phyloP scores from a whole-genome alignment of 2,329 filamentous ascomycete genomes.

The Catunica adiposa region DNA sequence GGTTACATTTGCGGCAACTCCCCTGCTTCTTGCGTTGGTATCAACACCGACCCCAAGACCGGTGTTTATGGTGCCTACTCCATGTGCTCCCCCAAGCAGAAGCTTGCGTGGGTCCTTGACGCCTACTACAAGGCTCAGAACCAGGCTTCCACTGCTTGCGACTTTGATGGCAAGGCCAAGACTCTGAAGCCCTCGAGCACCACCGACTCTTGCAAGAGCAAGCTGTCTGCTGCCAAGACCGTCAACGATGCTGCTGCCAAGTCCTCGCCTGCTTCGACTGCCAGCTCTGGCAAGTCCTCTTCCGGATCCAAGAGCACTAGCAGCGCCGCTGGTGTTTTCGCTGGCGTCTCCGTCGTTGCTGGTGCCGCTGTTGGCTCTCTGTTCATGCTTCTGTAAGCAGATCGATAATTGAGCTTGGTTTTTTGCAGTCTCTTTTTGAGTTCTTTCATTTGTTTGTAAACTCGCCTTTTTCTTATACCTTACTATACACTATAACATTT shows the following conservation, averaged over 20 bases:
- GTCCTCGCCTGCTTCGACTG: constrained; percentile 9
- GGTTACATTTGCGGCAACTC: constrained; percentile 49
- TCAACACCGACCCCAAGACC: constrained; percentile 47
- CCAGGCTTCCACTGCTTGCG: constrained; percentile 42
- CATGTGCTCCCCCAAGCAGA: constrained; percentile 55
- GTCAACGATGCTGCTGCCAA: constrained; percentile 31
- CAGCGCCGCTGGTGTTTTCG: constrained; percentile 6
- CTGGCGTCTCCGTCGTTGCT: constrained; percentile 2
- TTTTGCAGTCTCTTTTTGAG: no score
- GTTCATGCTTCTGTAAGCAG: constrained; percentile 7
- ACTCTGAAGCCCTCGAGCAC: constrained; percentile 32
- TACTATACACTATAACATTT: constrained; percentile 7
- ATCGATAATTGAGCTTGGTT: background rate
- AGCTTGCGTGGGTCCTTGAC: constrained; percentile 60
- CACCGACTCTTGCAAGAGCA: constrained; percentile 36
- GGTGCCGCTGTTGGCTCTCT: constrained; percentile 6
- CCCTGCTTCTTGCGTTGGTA: constrained; percentile 45
- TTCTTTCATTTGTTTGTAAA: no score
- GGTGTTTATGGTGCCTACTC: constrained; percentile 62
- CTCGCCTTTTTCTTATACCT: background rate
- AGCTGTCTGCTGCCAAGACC: constrained; percentile 47
- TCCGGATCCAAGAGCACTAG: constrained; percentile 5
- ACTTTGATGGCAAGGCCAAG: constrained; percentile 52
- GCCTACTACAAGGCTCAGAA: constrained; percentile 49
- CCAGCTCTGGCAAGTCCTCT: constrained; percentile 4